These are phyloP conservation scores for Pseudocercospora crystallina DNA, from an alignment of 2,329 filamentous ascomycete species.

Conservation along the genomic window DNA sequence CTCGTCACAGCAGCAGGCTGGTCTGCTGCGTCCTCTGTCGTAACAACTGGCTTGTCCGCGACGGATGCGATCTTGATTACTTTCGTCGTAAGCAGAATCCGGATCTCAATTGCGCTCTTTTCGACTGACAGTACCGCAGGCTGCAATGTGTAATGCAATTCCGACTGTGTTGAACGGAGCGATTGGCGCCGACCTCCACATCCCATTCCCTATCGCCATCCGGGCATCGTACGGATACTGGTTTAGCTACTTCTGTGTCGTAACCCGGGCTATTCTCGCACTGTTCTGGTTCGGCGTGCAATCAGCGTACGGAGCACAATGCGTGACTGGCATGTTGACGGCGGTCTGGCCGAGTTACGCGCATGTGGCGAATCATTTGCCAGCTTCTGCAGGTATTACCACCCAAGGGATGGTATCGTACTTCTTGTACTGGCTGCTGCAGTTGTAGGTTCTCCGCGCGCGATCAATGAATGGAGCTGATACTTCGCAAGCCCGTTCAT, in stretches of 20 bases:
- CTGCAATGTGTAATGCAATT: slow-evolving; percentile 54
- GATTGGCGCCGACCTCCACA: slow-evolving; percentile 50
- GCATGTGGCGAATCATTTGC: slow-evolving; percentile 39
- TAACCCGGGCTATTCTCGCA: slow-evolving; percentile 23
- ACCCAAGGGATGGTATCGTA: slow-evolving; percentile 43
- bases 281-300: slow-evolving; percentile 28
- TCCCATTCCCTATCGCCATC: slow-evolving; percentile 34
- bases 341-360: slow-evolving; percentile 41
- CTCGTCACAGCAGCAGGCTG: slow-evolving; percentile 38
- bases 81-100: too few species aligned
- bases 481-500: slow-evolving; percentile 46
- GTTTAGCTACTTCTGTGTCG: slow-evolving; percentile 24
- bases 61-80: slow-evolving; percentile 42
- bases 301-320: slow-evolving; percentile 18
- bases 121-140: too few species aligned
- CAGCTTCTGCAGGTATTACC: slow-evolving; percentile 43
- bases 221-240: slow-evolving; percentile 22
- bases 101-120: background rate
- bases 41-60: slow-evolving; percentile 54
- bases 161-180: slow-evolving; percentile 57
- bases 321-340: slow-evolving; percentile 17
- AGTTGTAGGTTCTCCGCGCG: too few species aligned
- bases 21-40: slow-evolving; percentile 45
- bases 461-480: too few species aligned
- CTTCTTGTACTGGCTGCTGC: slow-evolving; percentile 42